phyloP scores from a whole-genome alignment of 139 green algal genomes.

The Auxenochlorella pyrenoidosa region DNA sequence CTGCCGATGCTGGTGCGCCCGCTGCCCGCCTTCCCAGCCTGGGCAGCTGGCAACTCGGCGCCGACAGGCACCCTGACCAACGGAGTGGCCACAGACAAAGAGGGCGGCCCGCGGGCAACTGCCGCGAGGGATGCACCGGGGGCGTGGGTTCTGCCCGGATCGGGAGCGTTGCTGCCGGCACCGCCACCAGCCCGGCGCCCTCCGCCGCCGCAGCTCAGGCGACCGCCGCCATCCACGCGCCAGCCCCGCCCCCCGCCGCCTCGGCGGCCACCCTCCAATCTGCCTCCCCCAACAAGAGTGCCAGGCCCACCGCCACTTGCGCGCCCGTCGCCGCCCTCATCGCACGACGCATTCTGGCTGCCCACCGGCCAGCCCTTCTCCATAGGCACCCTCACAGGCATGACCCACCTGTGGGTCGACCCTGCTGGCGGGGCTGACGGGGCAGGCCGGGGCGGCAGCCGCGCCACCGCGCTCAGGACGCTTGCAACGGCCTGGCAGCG shows the following conservation, averaged over 20 bases:
- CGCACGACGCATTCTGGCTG: neutral
- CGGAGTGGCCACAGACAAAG: neutral
- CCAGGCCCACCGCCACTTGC: neutral
- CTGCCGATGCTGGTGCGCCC: neutral
- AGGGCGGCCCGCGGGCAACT: neutral
- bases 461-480: slow-evolving; percentile 1
- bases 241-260: neutral
- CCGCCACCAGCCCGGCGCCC: neutral
- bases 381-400: neutral
- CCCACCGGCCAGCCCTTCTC: neutral
- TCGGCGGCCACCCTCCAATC: neutral
- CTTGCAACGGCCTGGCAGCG: slow-evolving; percentile 6
- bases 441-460: neutral
- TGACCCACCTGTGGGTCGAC: slow-evolving; percentile 16
- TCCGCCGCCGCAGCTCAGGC: no score
- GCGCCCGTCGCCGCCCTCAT: neutral
- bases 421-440: neutral
- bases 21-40: neutral
- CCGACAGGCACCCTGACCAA: neutral
- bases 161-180: neutral
- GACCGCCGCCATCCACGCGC: no score
- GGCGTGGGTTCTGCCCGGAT: neutral
- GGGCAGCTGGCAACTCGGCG: neutral
- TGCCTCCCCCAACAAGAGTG: neutral
- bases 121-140: neutral